Evolutionary conservation across 2,329 filamentous ascomycete species (phyloP).

Genomic region (Fusarium sp.): DNA sequence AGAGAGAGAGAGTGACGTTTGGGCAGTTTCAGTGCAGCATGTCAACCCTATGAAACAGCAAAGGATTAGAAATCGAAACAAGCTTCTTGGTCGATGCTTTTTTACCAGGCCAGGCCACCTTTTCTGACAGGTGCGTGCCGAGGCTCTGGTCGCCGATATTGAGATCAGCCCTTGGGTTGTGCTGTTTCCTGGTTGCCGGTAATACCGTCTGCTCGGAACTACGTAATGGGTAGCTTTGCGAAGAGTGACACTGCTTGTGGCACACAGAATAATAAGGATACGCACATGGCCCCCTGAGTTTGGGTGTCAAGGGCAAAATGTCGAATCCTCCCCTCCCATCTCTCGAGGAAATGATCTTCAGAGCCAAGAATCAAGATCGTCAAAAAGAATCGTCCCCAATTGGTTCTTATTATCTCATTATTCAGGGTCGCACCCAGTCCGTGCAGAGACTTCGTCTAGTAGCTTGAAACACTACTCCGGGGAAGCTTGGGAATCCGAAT

Average conservation of each 20-base stretch:
- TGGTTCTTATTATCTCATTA: background rate
- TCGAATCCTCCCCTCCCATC: background rate
- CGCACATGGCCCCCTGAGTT: background rate
- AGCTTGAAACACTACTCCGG: conserved; percentile 10
- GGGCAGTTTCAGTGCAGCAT: background rate
- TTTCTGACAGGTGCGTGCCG: background rate
- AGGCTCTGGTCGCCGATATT: background rate
- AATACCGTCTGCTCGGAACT: background rate
- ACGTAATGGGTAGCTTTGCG: background rate
- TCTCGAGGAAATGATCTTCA: background rate
- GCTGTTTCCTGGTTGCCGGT: background rate
- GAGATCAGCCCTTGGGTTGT: conserved; percentile 3
- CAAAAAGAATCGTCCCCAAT: background rate
- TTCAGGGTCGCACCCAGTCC: background rate
- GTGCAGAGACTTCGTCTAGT: conserved; percentile 2
- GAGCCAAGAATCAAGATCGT: background rate
- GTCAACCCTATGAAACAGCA: background rate
- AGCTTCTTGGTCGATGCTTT: conserved; percentile 4
- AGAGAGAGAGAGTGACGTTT: background rate
- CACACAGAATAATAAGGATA: background rate
- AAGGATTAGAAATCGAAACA: conserved; percentile 14
- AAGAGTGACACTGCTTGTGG: no score
- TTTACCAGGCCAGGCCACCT: background rate
- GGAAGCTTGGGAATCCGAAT: background rate
- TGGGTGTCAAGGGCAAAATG: background rate